Conservation (phyloP, 139 green algal species). For the Chlorella sp. region DNA sequence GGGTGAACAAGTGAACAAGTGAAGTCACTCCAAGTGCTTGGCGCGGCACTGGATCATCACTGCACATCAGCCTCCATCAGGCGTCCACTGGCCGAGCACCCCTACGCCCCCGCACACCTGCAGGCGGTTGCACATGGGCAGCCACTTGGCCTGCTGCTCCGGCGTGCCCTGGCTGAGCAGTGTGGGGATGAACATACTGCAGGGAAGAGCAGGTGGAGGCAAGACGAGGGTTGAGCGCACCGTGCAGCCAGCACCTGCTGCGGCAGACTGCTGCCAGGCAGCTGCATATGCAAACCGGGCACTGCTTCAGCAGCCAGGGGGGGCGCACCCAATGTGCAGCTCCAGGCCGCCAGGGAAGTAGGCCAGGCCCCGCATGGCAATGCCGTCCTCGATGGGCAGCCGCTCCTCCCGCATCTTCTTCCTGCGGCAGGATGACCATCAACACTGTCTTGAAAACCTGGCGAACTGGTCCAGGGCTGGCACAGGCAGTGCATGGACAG, state of each 20-base stretch:
- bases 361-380: constrained; percentile 77
- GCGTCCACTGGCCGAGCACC: not conserved
- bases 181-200: constrained; percentile 94
- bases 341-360: constrained; percentile 89
- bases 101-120: constrained; percentile 23
- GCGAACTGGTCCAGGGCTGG: too few relatives aligned
- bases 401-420: constrained; percentile 75
- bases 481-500: not conserved
- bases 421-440: too few relatives aligned
- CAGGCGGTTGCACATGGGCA: constrained; percentile 80
- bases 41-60: too few relatives aligned
- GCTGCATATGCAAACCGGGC: too few relatives aligned
- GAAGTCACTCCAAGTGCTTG: too few relatives aligned
- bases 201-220: not conserved
- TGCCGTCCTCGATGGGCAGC: constrained; percentile 81
- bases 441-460: too few relatives aligned
- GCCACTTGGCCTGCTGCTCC: constrained; percentile 94
- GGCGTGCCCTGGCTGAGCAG: constrained; percentile 87
- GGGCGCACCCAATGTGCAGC: constrained; percentile 88
- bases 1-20: not conserved
- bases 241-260: too few relatives aligned
- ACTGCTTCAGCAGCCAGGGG: too few relatives aligned
- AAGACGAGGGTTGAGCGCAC: not conserved
- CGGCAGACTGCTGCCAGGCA: too few relatives aligned
- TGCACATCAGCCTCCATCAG: too few relatives aligned